phyloP scores from a whole-genome alignment of 768 basidiomycete genomes.

The Phaeotremella skinneri region DNA sequence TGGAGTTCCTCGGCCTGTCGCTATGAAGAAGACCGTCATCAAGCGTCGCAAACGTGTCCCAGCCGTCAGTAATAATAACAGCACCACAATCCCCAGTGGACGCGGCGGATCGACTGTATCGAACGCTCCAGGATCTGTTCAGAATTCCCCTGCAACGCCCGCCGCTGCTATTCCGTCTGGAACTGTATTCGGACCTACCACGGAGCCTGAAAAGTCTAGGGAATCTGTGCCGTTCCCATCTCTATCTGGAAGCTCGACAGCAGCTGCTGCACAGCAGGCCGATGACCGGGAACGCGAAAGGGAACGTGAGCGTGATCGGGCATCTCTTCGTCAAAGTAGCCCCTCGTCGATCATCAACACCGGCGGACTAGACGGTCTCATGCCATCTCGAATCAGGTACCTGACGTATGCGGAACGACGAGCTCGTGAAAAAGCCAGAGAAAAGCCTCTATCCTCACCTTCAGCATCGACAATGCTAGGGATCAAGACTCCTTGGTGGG shows the following conservation, averaged over 20 bases:
- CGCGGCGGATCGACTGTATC: slow-evolving; percentile 25
- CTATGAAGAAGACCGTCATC: slow-evolving; percentile 99
- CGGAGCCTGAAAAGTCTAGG: slow-evolving; percentile 12
- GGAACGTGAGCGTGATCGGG: slow-evolving; percentile 52
- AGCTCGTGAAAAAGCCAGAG: background rate
- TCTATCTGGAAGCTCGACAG: background rate
- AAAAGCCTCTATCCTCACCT: background rate
- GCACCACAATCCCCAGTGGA: slow-evolving; percentile 14
- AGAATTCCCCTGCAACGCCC: slow-evolving; percentile 16
- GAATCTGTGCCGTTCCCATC: background rate
- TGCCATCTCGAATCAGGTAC: slow-evolving; percentile 1
- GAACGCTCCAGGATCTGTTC: slow-evolving; percentile 9
- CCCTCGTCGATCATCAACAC: background rate
- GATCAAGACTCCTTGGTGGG: background rate
- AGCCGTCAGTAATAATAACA: slow-evolving; percentile 56
- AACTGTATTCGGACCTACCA: slow-evolving; percentile 9
- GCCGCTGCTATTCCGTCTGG: slow-evolving; percentile 14
- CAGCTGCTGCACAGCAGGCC: too few relatives aligned
- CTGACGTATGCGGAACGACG: background rate
- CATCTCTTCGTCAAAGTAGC: slow-evolving; percentile 41
- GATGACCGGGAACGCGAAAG: slow-evolving; percentile 14
- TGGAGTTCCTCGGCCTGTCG: slow-evolving; percentile 91
- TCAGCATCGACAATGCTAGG: background rate
- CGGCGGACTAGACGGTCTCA: background rate
- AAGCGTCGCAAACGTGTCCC: slow-evolving; percentile 97